These are phyloP conservation scores for Oryza punctata DNA, from an alignment of 176 grass and related monocot species.

Conservation along the genomic window DNA sequence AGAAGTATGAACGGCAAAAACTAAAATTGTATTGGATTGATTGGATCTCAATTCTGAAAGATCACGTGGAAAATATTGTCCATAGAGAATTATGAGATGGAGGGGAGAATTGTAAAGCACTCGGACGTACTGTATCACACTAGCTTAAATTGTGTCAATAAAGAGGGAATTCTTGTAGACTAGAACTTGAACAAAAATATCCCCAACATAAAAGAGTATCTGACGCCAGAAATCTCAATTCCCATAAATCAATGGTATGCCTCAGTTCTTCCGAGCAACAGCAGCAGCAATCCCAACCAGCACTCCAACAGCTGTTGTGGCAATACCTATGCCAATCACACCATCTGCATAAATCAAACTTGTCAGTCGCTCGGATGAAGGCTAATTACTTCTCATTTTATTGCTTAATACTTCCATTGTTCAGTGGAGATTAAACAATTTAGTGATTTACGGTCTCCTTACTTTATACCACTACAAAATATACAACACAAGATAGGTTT, in stretches of 20 bases:
- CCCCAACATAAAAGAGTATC: neutral
- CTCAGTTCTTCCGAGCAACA: slow-evolving; percentile 50
- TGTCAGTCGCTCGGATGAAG: neutral
- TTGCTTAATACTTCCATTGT: neutral
- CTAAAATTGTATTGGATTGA: no score
- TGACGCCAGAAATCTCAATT: neutral
- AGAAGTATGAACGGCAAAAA: no score
- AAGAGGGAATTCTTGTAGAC: neutral
- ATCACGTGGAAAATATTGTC: no score
- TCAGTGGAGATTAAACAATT: neutral
- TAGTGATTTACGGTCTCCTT: neutral
- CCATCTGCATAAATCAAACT: slow-evolving; percentile 45
- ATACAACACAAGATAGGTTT: neutral
- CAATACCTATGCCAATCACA: slow-evolving; percentile 65
- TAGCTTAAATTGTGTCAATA: neutral
- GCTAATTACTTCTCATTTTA: neutral
- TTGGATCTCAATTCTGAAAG: no score
- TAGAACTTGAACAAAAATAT: neutral
- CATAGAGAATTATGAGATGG: no score
- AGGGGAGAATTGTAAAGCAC: no score
- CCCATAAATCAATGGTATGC: neutral
- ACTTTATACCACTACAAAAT: neutral
- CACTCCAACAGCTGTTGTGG: slow-evolving; percentile 57
- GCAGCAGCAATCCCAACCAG: slow-evolving; percentile 55
- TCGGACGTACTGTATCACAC: neutral